Percentiles rank a stretch among this genome's conserved stretches.
Evolutionary conservation across 495 filamentous ascomycete genomes (phyloP).

Genomic region (Jackrogersella minutella): DNA sequence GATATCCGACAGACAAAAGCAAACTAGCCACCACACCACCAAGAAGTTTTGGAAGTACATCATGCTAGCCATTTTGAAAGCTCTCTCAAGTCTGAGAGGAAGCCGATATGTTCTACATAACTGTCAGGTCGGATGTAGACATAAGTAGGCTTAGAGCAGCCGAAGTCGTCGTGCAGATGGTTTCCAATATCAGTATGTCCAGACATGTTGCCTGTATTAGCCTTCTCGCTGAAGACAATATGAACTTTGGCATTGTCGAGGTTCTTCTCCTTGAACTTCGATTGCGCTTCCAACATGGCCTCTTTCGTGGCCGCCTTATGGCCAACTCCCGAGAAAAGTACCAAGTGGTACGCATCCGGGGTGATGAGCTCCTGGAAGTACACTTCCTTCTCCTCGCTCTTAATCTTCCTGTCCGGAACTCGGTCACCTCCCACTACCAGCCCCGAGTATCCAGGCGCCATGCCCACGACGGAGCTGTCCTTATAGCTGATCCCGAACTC

Average conservation of each 20-base stretch:
- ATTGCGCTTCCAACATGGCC: constrained; percentile 16
- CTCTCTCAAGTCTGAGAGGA: constrained; percentile 39
- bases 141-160: constrained; percentile 46
- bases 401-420: constrained; percentile 38
- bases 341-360: constrained; percentile 32
- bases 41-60: not conserved
- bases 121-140: constrained; percentile 53
- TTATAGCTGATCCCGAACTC: constrained; percentile 52
- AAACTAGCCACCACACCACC: not conserved
- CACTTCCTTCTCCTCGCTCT: constrained; percentile 15
- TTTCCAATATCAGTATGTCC: constrained; percentile 43
- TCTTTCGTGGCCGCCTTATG: constrained; percentile 13
- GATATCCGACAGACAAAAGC: not conserved
- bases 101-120: constrained; percentile 51
- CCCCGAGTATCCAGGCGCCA: constrained; percentile 20
- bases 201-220: not conserved
- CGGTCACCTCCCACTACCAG: constrained; percentile 42
- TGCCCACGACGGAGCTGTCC: constrained; percentile 32
- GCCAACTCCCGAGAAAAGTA: constrained; percentile 40
- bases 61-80: constrained; percentile 34
- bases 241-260: constrained; percentile 26
- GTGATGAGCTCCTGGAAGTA: constrained; percentile 34
- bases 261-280: constrained; percentile 2
- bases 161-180: constrained; percentile 46
- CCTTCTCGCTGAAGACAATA: constrained; percentile 7